Conservation (phyloP, 768 basidiomycete species). For the Lyophyllum semitale region DNA sequence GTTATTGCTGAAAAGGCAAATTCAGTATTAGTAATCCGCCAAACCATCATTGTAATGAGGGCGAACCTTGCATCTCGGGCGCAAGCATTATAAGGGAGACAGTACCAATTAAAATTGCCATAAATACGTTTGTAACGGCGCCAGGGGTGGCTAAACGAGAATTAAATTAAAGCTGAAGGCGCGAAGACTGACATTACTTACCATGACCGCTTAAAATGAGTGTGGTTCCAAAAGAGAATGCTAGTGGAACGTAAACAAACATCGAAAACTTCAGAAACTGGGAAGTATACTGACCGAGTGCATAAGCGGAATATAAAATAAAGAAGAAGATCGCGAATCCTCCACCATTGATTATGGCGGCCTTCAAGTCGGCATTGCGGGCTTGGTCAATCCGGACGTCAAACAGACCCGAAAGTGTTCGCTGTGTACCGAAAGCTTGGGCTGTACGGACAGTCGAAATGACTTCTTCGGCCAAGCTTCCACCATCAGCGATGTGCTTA, state of each 20-base stretch:
- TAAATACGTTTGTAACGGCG: constrained; percentile 78
- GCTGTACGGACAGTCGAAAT: constrained; percentile 88
- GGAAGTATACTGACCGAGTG: constrained; percentile 49
- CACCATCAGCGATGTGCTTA: constrained; percentile 75
- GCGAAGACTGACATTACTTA: constrained; percentile 25
- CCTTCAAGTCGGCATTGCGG: constrained; percentile 53
- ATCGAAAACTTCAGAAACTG: neutral
- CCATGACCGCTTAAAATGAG: constrained; percentile 67
- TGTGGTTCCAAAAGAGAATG: constrained; percentile 89
- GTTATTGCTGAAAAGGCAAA: constrained; percentile 57
- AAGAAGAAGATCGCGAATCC: constrained; percentile 81
- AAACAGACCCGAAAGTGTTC: constrained; percentile 65
- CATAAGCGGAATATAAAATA: constrained; percentile 77
- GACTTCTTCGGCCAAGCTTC: constrained; percentile 89
- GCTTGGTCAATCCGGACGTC: constrained; percentile 59
- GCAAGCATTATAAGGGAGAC: constrained; percentile 85
- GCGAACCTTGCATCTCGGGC: constrained; percentile 81
- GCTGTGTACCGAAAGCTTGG: constrained; percentile 88
- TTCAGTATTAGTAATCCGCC: neutral
- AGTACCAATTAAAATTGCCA: constrained; percentile 85
- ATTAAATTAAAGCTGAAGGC: neutral
- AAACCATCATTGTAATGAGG: neutral
- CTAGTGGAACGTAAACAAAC: constrained; percentile 33
- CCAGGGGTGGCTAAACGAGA: constrained; percentile 58
- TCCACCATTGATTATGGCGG: constrained; percentile 60